Conservation (phyloP, 129 eudicot genomes). For the Helianthus tuberosus region DNA sequence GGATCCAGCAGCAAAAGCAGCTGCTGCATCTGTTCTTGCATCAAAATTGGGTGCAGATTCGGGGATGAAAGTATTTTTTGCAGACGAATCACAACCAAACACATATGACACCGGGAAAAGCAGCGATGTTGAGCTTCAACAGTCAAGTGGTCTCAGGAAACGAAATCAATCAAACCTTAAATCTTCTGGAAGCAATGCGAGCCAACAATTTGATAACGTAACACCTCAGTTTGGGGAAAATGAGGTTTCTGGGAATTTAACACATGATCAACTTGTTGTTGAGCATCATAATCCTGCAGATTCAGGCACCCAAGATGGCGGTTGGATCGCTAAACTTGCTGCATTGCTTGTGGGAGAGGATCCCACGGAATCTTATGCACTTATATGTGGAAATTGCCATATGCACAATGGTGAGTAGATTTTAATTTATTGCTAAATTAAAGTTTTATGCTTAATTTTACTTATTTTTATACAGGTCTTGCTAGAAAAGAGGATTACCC, state of each 20-base stretch:
- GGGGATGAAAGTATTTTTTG: conserved; percentile 54
- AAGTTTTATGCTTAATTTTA: not conserved
- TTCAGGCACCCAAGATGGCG: conserved; percentile 58
- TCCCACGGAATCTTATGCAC: conserved; percentile 90
- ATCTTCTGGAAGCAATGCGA: not conserved
- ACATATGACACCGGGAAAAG: conserved; percentile 55
- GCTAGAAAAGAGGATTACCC: conserved; percentile 90
- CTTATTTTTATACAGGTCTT: conserved; percentile 59
- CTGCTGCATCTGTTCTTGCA: too few relatives aligned
- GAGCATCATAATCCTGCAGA: conserved; percentile 65
- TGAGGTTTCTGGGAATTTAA: conserved; percentile 41
- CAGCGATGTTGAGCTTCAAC: conserved; percentile 50
- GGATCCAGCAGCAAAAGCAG: too few relatives aligned
- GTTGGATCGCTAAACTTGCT: conserved; percentile 92
- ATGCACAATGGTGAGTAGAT: conserved; percentile 83
- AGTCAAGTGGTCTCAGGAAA: too few relatives aligned
- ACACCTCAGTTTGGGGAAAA: conserved; percentile 32
- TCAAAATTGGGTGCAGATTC: too few relatives aligned
- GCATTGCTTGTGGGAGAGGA: conserved; percentile 98
- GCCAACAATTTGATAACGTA: conserved; percentile 40
- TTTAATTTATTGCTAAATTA: not conserved
- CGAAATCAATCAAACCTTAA: too few relatives aligned
- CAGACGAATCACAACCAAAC: conserved; percentile 50
- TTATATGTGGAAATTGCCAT: conserved; percentile 92
- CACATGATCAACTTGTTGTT: conserved; percentile 56